Percentiles rank a stretch among this genome's conserved stretches.
Conservation (phyloP, 1,139 yeast genomes). For the Pichia sp. region DNA sequence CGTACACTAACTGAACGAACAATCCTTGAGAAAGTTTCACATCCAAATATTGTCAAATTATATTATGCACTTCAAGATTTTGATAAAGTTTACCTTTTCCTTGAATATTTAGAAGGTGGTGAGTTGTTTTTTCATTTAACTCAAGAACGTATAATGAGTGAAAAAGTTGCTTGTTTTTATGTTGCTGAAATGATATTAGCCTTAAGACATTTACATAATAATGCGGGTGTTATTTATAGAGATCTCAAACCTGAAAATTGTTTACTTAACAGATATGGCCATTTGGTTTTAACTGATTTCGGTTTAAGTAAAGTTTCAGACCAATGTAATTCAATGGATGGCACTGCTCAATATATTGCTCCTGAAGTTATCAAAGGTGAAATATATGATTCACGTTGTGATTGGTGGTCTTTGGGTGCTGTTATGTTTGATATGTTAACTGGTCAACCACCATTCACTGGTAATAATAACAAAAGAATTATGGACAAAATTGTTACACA, state of each 20-base stretch:
- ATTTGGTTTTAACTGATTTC: conserved; percentile 83
- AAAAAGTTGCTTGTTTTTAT: conserved; percentile 75
- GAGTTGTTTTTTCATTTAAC: conserved; percentile 82
- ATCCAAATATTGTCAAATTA: conserved; percentile 82
- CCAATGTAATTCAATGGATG: conserved; percentile 66
- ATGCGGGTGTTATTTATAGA: conserved; percentile 80
- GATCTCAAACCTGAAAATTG: conserved; percentile 95
- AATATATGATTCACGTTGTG: conserved; percentile 79
- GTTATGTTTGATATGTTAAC: conserved; percentile 81
- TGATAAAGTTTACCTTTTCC: conserved; percentile 76
- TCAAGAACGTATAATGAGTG: conserved; percentile 50
- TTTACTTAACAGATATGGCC: conserved; percentile 70
- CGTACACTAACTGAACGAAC: conserved; percentile 70
- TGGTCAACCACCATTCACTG: conserved; percentile 94
- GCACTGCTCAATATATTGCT: conserved; percentile 95
- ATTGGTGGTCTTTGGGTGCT: conserved; percentile 92
- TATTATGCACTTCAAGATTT: conserved; percentile 88
- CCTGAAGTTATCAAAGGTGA: conserved; percentile 87
- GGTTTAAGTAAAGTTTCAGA: conserved; percentile 72
- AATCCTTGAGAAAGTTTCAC: conserved; percentile 60
- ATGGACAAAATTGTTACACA: conserved; percentile 77
- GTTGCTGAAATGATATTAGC: conserved; percentile 86
- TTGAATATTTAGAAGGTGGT: conserved; percentile 89
- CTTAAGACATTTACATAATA: conserved; percentile 64
- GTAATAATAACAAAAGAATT: conserved; percentile 75